These are phyloP conservation scores for Gossypium ekmanianum DNA, from an alignment of 345 rosid species.

Conservation along the genomic window DNA sequence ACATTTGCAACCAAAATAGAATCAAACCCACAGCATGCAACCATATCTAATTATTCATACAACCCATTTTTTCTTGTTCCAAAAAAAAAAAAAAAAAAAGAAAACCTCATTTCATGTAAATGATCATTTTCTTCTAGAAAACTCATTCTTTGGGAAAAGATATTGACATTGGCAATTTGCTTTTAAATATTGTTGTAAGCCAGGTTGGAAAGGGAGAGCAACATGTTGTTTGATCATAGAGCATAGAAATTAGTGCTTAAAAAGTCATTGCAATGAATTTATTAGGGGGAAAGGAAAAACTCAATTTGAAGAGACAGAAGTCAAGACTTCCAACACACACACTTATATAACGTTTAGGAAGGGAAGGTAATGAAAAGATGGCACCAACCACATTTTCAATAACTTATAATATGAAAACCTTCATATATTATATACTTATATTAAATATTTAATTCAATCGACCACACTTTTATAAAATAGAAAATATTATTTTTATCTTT, in stretches of 20 bases:
- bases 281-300: background rate
- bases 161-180: background rate
- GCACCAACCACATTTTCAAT: conserved; percentile 6
- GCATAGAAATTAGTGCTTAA: background rate
- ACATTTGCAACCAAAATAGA: background rate
- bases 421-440: background rate
- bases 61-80: background rate
- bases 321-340: background rate
- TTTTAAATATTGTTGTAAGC: background rate
- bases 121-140: background rate
- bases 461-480: too few species aligned
- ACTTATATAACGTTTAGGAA: background rate
- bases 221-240: background rate
- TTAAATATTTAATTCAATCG: too few species aligned
- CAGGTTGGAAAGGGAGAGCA: background rate
- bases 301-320: background rate
- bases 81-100: too few species aligned
- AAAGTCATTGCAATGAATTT: conserved; percentile 12
- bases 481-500: too few species aligned
- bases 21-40: background rate
- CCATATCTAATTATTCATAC: too few species aligned
- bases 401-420: background rate
- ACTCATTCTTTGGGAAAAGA: background rate
- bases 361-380: background rate
- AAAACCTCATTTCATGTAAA: background rate